Evolutionary conservation across 495 filamentous ascomycete genomes (phyloP), one percentile per base, ranked within the genome.

Genomic region (Hypoxylon fuscum): DNA sequence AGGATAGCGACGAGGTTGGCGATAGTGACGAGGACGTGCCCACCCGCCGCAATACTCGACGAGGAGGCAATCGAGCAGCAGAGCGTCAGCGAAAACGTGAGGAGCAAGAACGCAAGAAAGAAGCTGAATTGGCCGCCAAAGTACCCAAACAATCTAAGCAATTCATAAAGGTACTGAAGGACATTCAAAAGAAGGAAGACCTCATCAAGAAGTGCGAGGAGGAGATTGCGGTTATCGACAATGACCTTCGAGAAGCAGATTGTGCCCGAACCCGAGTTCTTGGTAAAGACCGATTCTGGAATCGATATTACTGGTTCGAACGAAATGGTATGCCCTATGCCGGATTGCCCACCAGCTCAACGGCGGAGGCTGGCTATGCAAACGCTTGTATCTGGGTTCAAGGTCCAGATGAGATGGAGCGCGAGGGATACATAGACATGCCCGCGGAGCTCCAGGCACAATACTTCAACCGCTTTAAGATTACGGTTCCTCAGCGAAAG

Each of bases 241-340:
- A 96, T 59, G 92, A 98, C 69, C 83, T 98, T 31, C 88, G 95
- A 48, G 93, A 98, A 74, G 89, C 92, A 37, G 92, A 97, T 71
- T 96, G 94, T 68, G 90, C 92, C 34, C 89, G 95, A 46, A 97
- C 93, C 11, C 87, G 89, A 53, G 86, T 92, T 48, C 82, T 98
- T 9, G 95, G 95, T 40, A 91, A 92, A 61, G 95, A 98, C 72
- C 85, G 95, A 20, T 98, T 96, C 79, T 96, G 91, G 86, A 98
- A 98, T 70, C 90, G 93, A 17, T 98, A 98, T 71, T 97, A 93
- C 81, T 98, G 94, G 94, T 96, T 97, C 71, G 95, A 98, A 75
- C 89, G 93, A 32, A 98, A 98, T 69, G 95, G 93, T 22, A 97
- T 98, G 95, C 96, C 95, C 1, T 97, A 91, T 70, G 92, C 80